phyloP scores from a whole-genome alignment of 192 early-diverging fungal species.

The Coemansia aciculifera region DNA sequence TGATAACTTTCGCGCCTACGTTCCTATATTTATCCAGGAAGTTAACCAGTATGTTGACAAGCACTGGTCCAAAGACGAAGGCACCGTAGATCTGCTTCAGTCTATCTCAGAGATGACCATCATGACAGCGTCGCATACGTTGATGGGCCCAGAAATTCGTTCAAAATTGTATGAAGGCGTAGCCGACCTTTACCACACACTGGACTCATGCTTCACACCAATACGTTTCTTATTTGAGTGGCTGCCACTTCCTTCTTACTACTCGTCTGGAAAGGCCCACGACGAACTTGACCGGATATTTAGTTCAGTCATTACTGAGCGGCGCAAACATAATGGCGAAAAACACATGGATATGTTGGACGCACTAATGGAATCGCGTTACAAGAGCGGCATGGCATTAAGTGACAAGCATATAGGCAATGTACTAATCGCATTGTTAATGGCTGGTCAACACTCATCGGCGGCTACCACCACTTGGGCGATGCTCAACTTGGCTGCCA shows the following conservation, averaged over 20 bases:
- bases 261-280: constrained; percentile 83
- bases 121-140: constrained; percentile 89
- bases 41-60: constrained; percentile 73
- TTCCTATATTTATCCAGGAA: constrained; percentile 86
- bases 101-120: constrained; percentile 89
- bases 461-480: constrained; percentile 95
- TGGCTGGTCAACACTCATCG: constrained; percentile 96
- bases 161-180: constrained; percentile 76
- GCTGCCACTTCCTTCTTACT: constrained; percentile 87
- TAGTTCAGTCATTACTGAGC: constrained; percentile 75
- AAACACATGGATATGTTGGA: constrained; percentile 79
- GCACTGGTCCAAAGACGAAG: constrained; percentile 60
- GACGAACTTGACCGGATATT: constrained; percentile 79
- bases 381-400: constrained; percentile 84
- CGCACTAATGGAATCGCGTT: constrained; percentile 77
- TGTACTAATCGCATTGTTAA: constrained; percentile 95
- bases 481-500: constrained; percentile 80
- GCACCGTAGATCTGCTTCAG: constrained; percentile 69
- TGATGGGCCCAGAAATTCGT: constrained; percentile 94
- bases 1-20: constrained; percentile 83
- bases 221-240: constrained; percentile 93
- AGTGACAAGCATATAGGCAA: constrained; percentile 85
- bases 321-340: constrained; percentile 59
- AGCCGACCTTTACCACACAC: constrained; percentile 90
- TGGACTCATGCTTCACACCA: constrained; percentile 91